These are phyloP conservation scores for Vachellia pachyceras DNA, from an alignment of 306 rosid species.

Conservation along the genomic window DNA sequence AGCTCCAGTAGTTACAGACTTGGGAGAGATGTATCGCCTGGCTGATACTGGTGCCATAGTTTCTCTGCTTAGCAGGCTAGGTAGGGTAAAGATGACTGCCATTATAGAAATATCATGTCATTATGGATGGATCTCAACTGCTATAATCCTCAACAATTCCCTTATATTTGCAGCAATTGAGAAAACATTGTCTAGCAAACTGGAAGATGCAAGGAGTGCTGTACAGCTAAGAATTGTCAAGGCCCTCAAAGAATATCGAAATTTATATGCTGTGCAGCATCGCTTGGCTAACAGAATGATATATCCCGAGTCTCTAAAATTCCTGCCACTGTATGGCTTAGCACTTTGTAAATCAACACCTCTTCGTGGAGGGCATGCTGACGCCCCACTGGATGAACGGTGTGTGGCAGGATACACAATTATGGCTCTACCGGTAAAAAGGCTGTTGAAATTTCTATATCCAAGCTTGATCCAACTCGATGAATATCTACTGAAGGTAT, in stretches of 20 bases:
- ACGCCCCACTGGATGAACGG: slow-evolving; percentile 84
- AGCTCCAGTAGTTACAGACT: slow-evolving; percentile 86
- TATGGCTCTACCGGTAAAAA: slow-evolving; percentile 82
- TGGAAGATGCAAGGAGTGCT: slow-evolving; percentile 87
- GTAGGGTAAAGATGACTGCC: slow-evolving; percentile 48
- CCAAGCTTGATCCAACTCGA: slow-evolving; percentile 85
- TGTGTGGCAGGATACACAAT: slow-evolving; percentile 86
- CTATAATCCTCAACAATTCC: slow-evolving; percentile 39
- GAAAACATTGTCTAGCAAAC: slow-evolving; percentile 81
- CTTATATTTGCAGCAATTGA: slow-evolving; percentile 82
- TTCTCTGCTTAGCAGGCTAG: slow-evolving; percentile 83
- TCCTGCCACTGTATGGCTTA: slow-evolving; percentile 80
- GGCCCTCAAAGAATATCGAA: slow-evolving; percentile 86
- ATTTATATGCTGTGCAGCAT: slow-evolving; percentile 92
- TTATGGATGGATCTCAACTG: slow-evolving; percentile 40
- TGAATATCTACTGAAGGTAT: slow-evolving; percentile 82
- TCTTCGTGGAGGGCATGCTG: slow-evolving; percentile 92
- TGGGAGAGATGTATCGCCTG: slow-evolving; percentile 85
- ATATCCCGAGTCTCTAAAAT: slow-evolving; percentile 90
- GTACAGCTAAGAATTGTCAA: slow-evolving; percentile 85
- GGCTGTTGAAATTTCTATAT: slow-evolving; percentile 84
- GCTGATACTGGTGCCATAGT: slow-evolving; percentile 94
- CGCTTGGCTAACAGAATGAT: slow-evolving; percentile 90
- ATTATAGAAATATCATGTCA: slow-evolving; percentile 26
- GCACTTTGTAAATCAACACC: slow-evolving; percentile 83